A percentile compares a stretch with the other conserved stretches of the same genome.
Evolutionary conservation across 257 asterid genomes (phyloP).

Genomic region (Solanum paucissectum): DNA sequence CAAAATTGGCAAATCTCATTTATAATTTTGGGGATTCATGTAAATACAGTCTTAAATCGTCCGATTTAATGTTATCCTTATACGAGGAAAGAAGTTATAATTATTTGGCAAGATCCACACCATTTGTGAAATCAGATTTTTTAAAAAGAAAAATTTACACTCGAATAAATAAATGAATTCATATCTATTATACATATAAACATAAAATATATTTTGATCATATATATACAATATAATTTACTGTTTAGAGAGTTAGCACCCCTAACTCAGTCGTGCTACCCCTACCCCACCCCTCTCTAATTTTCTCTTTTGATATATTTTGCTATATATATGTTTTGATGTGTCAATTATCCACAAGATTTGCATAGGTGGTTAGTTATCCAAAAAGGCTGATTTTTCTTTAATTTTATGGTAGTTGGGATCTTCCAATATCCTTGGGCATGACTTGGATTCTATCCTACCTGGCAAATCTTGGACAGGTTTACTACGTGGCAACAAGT

Average conservation of each 20-base stretch:
- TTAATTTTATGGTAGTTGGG: background rate
- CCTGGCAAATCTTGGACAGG: background rate
- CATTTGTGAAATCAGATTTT: background rate
- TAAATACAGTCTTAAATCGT: too few relatives aligned
- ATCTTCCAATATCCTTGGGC: background rate
- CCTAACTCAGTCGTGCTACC: accelerated
- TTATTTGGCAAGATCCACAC: background rate
- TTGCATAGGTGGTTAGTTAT: background rate
- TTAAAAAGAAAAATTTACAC: background rate
- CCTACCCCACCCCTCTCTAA: background rate
- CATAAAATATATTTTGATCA: background rate
- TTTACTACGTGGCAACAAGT: background rate
- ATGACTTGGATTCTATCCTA: background rate
- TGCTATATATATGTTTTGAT: background rate
- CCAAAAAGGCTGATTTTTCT: background rate
- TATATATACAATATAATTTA: background rate
- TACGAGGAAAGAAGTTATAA: too few relatives aligned
- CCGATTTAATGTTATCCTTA: too few relatives aligned
- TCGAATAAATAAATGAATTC: background rate
- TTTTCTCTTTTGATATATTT: background rate
- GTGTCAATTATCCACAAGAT: background rate
- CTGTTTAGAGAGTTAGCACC: background rate
- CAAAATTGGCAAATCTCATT: too few relatives aligned
- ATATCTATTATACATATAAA: background rate
- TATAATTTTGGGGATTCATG: too few relatives aligned